Conservation (phyloP, 2,329 filamentous ascomycete genomes). For the Beauveria bassiana region DNA sequence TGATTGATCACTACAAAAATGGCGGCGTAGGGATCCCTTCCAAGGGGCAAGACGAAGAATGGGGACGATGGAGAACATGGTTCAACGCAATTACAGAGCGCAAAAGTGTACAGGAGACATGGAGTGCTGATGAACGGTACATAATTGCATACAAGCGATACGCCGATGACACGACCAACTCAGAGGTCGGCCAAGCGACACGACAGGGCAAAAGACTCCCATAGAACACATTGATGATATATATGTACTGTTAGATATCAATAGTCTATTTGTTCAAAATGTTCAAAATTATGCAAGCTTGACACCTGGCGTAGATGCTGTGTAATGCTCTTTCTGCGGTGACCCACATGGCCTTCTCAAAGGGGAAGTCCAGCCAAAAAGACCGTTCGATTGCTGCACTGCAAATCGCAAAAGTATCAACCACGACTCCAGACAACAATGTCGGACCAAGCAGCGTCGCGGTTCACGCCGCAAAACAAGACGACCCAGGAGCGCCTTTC, state of each 20-base stretch:
- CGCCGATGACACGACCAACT: slow-evolving; percentile 57
- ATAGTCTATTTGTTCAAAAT: too few species aligned
- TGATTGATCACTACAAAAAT: slow-evolving; percentile 67
- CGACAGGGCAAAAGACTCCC: slow-evolving; percentile 56
- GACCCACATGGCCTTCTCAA: neutral
- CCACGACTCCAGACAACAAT: slow-evolving; percentile 20
- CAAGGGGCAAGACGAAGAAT: slow-evolving; percentile 47
- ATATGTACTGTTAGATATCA: too few species aligned
- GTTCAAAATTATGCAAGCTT: too few species aligned
- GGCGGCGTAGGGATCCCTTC: slow-evolving; percentile 41
- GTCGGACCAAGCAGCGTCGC: slow-evolving; percentile 37
- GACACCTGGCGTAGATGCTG: too few species aligned
- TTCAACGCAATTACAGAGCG: slow-evolving; percentile 48
- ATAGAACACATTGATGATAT: slow-evolving; percentile 18
- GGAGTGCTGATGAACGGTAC: slow-evolving; percentile 61
- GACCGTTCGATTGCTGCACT: neutral
- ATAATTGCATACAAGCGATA: slow-evolving; percentile 61
- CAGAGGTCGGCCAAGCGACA: slow-evolving; percentile 53
- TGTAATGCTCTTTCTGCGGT: neutral
- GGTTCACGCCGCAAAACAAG: slow-evolving; percentile 69
- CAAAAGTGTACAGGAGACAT: slow-evolving; percentile 58
- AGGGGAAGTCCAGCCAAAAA: neutral
- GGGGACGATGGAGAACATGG: slow-evolving; percentile 61
- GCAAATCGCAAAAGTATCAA: neutral
- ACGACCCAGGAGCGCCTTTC: slow-evolving; percentile 77